Conservation (phyloP, 177 flowering plant species). For the Vitis hybrid region DNA sequence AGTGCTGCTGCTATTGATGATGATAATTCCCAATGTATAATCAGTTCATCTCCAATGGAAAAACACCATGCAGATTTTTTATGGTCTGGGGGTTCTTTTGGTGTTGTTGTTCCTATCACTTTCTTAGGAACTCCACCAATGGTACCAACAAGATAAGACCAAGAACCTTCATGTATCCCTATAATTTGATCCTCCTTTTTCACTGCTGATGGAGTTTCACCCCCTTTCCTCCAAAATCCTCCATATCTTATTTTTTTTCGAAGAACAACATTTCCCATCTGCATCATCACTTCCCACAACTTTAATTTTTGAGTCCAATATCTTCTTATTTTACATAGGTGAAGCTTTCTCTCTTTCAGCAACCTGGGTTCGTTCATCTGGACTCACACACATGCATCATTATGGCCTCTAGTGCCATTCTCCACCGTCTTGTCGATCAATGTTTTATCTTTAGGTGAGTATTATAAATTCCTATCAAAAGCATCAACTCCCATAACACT, state of each 20-base stretch:
- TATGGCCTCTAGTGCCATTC: too few relatives aligned
- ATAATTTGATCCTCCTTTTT: conserved; percentile 76
- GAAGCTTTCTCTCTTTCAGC: not conserved
- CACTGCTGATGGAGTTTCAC: conserved; percentile 64
- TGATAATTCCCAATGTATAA: too few relatives aligned
- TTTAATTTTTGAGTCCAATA: not conserved
- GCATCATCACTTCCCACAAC: not conserved
- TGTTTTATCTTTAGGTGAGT: too few relatives aligned
- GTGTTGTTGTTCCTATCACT: too few relatives aligned
- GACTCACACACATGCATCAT: not conserved
- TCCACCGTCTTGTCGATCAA: too few relatives aligned
- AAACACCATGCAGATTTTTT: too few relatives aligned
- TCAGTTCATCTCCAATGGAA: too few relatives aligned
- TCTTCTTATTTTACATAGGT: not conserved
- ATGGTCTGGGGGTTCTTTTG: too few relatives aligned
- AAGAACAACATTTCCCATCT: not conserved
- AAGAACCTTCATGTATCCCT: conserved; percentile 85
- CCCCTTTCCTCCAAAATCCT: conserved; percentile 94
- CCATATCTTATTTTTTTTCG: conserved; percentile 5
- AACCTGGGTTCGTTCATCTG: not conserved
- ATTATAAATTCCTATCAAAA: too few relatives aligned
- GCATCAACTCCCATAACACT: too few relatives aligned
- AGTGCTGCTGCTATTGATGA: too few relatives aligned
- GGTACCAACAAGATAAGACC: conserved; percentile 56
- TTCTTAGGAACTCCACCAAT: too few relatives aligned